Evolutionary conservation across 75 land plant genomes (phyloP).

Genomic region (Pinus tabuliformis): DNA sequence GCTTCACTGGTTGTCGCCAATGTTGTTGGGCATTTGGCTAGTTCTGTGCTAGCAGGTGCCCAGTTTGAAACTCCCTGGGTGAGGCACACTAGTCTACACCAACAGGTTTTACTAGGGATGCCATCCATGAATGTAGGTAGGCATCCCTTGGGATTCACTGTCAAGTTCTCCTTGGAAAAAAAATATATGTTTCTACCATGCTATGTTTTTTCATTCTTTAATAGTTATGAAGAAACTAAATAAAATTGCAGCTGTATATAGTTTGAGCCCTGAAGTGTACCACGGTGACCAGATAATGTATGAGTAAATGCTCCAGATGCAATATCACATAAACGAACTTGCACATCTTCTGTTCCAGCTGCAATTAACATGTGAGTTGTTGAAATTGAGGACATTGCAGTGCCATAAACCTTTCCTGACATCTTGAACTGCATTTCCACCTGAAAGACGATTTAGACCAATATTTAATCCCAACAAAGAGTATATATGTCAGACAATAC

Average conservation of each 20-base stretch:
- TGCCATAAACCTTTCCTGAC: slow-evolving; percentile 85
- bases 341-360: slow-evolving; percentile 90
- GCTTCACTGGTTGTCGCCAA: no score
- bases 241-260: neutral
- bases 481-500: neutral
- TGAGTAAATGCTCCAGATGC: slow-evolving; percentile 95
- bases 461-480: neutral
- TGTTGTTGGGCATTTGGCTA: no score
- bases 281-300: slow-evolving; percentile 91
- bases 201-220: no score
- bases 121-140: no score
- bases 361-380: slow-evolving; percentile 94
- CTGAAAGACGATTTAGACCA: slow-evolving; percentile 27
- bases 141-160: no score
- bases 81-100: no score
- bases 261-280: slow-evolving; percentile 27
- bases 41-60: no score
- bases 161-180: no score
- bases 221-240: no score
- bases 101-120: no score
- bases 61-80: no score
- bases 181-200: no score
- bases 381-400: slow-evolving; percentile 83
- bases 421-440: slow-evolving; percentile 82
- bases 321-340: slow-evolving; percentile 91